Evolutionary conservation across 148 eudicot species (phyloP).

Genomic region (Arctostaphylos glauca): DNA sequence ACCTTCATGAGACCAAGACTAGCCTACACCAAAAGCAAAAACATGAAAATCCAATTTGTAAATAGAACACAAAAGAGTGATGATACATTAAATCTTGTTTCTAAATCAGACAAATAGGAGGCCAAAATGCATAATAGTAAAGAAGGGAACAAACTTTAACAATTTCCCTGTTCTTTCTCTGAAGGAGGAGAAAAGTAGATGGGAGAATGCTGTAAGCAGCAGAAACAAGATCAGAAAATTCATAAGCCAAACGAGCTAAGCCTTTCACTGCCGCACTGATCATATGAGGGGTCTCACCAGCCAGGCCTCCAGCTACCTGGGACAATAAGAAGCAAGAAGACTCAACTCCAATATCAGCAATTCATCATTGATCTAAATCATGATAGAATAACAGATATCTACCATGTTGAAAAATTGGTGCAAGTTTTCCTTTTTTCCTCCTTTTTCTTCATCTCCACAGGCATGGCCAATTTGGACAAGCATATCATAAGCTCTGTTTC

Average conservation of each 20-base stretch:
- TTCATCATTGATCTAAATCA: not conserved
- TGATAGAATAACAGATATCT: not conserved
- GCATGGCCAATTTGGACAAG: constrained; percentile 94
- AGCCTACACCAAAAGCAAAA: constrained; percentile 52
- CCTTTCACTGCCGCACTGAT: constrained; percentile 96
- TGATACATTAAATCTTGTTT: not conserved
- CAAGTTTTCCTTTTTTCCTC: constrained; percentile 66
- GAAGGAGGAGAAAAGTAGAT: constrained; percentile 71
- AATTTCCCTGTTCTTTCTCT: constrained; percentile 82
- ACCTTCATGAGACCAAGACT: constrained; percentile 90
- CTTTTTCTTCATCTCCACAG: constrained; percentile 71
- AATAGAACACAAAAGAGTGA: constrained; percentile 4
- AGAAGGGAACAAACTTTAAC: constrained; percentile 46
- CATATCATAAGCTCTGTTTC: constrained; percentile 92
- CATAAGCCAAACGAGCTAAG: constrained; percentile 96
- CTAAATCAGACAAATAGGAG: not conserved
- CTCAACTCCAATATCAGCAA: not conserved
- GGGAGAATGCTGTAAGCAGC: constrained; percentile 77
- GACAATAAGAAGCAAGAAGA: constrained; percentile 8
- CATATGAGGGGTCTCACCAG: constrained; percentile 90
- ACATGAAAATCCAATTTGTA: not conserved
- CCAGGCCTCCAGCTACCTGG: constrained; percentile 86
- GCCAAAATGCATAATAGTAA: not conserved
- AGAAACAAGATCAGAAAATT: constrained; percentile 83
- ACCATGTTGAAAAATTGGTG: constrained; percentile 76